Evolutionary conservation across 2,329 filamentous ascomycete species (phyloP).

Genomic region (Thermomyces lanuginosus): DNA sequence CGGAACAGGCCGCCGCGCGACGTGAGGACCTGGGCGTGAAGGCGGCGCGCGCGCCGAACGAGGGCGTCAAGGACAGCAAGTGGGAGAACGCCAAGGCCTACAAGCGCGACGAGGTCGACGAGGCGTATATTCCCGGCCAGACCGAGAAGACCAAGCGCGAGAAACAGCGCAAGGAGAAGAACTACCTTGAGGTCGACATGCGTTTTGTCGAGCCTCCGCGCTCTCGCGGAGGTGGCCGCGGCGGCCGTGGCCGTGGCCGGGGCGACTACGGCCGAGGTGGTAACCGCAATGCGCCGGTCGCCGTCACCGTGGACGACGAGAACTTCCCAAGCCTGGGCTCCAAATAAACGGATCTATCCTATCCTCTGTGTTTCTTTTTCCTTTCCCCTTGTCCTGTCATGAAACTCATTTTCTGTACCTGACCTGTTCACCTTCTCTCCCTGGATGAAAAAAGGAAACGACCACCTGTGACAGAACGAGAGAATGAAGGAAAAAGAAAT

Average conservation of each 20-base stretch:
- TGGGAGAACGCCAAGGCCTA: constrained; percentile 69
- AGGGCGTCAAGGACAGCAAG: constrained; percentile 87
- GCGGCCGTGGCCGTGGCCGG: constrained; percentile 33
- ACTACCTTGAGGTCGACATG: constrained; percentile 74
- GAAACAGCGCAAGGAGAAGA: constrained; percentile 85
- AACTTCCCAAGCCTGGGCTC: constrained; percentile 30
- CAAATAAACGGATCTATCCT: constrained; percentile 16
- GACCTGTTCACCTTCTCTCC: not conserved
- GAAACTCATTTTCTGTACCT: not conserved
- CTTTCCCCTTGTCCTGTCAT: not conserved
- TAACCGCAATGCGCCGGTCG: constrained; percentile 13
- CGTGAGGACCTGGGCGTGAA: constrained; percentile 45
- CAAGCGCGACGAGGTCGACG: constrained; percentile 41
- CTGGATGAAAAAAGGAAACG: constrained; percentile 1
- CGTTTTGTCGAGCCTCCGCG: constrained; percentile 56
- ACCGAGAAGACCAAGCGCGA: constrained; percentile 65
- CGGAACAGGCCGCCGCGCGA: constrained; percentile 62
- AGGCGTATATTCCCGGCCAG: constrained; percentile 55
- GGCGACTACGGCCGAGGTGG: constrained; percentile 23
- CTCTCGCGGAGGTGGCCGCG: constrained; percentile 32
- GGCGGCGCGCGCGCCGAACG: constrained; percentile 77
- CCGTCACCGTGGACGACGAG: constrained; percentile 28
- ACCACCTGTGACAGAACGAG: not conserved
- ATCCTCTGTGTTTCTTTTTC: not conserved
- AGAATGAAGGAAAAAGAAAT: constrained; percentile 1